A percentile compares a stretch with the other conserved stretches of the same genome.
These are phyloP conservation scores for Trichoderma asperellum DNA, from an alignment of 2,329 filamentous ascomycete species.

Conservation along the genomic window DNA sequence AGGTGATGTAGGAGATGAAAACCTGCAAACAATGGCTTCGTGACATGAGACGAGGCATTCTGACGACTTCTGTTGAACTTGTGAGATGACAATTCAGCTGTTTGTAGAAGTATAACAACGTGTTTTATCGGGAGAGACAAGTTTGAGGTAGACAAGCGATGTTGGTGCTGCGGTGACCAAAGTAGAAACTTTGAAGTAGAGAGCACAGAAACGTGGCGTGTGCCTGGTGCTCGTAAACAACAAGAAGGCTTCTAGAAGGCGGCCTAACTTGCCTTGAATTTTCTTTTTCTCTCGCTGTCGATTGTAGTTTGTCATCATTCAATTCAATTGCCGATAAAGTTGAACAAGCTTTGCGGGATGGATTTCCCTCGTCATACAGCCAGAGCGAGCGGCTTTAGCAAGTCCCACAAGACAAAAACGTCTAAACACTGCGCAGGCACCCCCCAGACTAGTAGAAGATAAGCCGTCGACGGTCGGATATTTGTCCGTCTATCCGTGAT, in stretches of 20 bases:
- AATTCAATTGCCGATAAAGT: background rate
- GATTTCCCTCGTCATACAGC: background rate
- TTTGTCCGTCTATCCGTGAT: constrained; percentile 1
- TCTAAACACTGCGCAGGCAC: background rate
- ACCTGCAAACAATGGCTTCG: constrained; percentile 15
- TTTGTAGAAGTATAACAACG: background rate
- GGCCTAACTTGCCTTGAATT: background rate
- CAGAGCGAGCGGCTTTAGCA: background rate
- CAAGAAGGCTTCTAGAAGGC: constrained; percentile 19
- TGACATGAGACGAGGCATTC: background rate
- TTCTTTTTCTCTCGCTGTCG: background rate
- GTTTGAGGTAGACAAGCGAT: background rate
- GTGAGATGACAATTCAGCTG: constrained; percentile 14
- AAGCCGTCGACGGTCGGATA: background rate
- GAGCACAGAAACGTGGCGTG: background rate
- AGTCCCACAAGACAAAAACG: constrained; percentile 5
- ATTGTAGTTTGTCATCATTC: background rate
- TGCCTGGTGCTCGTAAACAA: background rate
- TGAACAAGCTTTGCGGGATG: constrained; percentile 19
- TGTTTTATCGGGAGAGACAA: background rate
- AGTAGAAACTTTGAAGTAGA: background rate
- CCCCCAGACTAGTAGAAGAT: background rate
- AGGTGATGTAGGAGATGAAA: background rate
- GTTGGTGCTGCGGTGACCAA: constrained; percentile 14
- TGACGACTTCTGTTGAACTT: constrained; percentile 5